Evolutionary conservation across 2,329 filamentous ascomycete genomes (phyloP).

Genomic region (Waltergamsia citrina): DNA sequence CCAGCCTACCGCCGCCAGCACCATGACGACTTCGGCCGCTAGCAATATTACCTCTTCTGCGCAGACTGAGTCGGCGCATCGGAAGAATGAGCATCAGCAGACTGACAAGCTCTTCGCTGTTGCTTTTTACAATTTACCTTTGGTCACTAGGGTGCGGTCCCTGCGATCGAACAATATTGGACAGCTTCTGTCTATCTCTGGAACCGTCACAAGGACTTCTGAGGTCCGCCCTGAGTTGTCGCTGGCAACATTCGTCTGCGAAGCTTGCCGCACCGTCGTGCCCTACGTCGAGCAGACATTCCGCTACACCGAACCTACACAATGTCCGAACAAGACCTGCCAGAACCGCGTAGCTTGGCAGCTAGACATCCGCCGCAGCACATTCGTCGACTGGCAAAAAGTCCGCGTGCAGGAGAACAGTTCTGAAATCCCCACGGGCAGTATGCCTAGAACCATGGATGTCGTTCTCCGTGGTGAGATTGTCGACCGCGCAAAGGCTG

Average conservation of each 20-base stretch:
- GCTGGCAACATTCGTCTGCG: constrained; percentile 84
- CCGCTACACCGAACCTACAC: constrained; percentile 90
- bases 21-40: constrained; percentile 57
- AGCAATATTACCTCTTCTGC: constrained; percentile 53
- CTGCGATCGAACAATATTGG: constrained; percentile 86
- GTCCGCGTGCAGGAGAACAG: constrained; percentile 97
- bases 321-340: constrained; percentile 84
- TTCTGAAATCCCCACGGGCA: constrained; percentile 94
- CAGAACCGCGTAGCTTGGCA: constrained; percentile 90
- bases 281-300: constrained; percentile 96
- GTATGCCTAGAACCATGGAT: constrained; percentile 97
- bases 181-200: constrained; percentile 88
- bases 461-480: constrained; percentile 95
- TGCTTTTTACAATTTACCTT: constrained; percentile 85
- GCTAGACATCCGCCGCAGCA: constrained; percentile 92
- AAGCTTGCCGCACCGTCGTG: constrained; percentile 74
- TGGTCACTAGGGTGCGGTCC: constrained; percentile 77
- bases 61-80: constrained; percentile 58
- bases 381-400: constrained; percentile 99
- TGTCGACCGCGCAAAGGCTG: constrained; percentile 92
- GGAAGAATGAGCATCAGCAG: constrained; percentile 86
- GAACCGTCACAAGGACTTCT: constrained; percentile 91
- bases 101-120: constrained; percentile 93
- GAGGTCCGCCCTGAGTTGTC: constrained; percentile 93
- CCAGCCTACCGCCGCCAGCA: constrained; percentile 69